phyloP scores from a whole-genome alignment of 1,284 basidiomycete genomes.

The Moesziomyces parantarcticus region DNA sequence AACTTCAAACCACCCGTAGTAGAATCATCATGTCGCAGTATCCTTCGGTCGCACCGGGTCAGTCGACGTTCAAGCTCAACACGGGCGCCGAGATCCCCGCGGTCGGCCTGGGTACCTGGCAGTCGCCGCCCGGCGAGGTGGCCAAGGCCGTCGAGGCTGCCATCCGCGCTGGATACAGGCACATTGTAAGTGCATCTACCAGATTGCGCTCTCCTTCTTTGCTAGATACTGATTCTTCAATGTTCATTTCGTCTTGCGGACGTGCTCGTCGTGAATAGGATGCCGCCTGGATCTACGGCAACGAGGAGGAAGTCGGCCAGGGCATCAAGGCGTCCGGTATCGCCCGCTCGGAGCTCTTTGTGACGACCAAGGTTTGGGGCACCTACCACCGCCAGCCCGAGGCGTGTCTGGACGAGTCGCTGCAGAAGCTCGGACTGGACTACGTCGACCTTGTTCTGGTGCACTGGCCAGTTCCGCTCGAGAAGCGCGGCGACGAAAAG shows the following conservation, averaged over 20 bases:
- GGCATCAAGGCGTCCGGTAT: constrained; percentile 80
- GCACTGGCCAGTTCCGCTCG: constrained; percentile 71
- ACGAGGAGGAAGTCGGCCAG: constrained; percentile 85
- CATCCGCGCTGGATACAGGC: constrained; percentile 43
- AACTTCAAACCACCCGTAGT: background rate
- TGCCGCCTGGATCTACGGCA: constrained; percentile 68
- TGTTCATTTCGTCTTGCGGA: background rate
- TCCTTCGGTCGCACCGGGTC: constrained; percentile 46
- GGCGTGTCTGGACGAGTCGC: constrained; percentile 77
- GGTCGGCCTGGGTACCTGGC: constrained; percentile 57
- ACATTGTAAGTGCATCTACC: constrained; percentile 5
- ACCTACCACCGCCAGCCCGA: constrained; percentile 69
- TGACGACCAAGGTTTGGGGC: constrained; percentile 82
- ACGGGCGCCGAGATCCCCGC: constrained; percentile 65
- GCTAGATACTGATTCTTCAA: background rate
- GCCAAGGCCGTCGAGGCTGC: constrained; percentile 69
- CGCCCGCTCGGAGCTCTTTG: constrained; percentile 81
- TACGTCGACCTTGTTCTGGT: constrained; percentile 78
- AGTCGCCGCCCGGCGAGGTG: constrained; percentile 69
- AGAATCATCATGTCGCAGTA: constrained; percentile 34
- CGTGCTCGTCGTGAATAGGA: constrained; percentile 10
- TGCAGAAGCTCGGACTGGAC: constrained; percentile 78
- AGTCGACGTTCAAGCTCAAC: constrained; percentile 65
- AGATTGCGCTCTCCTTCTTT: too few species aligned
- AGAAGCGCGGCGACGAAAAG: constrained; percentile 76